These are phyloP conservation scores for Ophiostoma quercus DNA, from an alignment of 2,329 filamentous ascomycete species.

Conservation along the genomic window DNA sequence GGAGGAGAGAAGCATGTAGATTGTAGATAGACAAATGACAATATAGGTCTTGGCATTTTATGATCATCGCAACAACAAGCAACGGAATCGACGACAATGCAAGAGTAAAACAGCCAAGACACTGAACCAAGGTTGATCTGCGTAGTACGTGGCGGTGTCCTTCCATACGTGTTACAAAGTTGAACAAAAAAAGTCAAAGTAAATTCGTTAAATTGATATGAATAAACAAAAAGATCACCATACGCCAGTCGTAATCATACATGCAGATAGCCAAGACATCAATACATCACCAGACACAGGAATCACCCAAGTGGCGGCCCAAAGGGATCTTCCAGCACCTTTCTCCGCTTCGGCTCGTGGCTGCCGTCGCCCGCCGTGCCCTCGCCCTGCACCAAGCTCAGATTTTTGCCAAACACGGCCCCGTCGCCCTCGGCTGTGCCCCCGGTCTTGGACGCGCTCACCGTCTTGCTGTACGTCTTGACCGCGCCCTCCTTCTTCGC, in stretches of 20 bases:
- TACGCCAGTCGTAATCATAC: slow-evolving; percentile 9
- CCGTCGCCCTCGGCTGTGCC: slow-evolving; percentile 30
- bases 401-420: slow-evolving; percentile 24
- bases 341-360: slow-evolving; percentile 43
- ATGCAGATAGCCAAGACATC: neutral
- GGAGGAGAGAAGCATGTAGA: neutral
- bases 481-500: slow-evolving; percentile 53
- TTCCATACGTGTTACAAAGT: too few relatives aligned
- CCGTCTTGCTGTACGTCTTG: slow-evolving; percentile 31
- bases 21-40: neutral
- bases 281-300: neutral
- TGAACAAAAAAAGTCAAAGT: neutral
- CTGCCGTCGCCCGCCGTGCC: slow-evolving; percentile 29
- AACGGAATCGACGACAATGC: neutral
- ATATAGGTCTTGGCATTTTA: neutral
- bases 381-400: slow-evolving; percentile 16
- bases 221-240: neutral
- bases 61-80: neutral
- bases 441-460: slow-evolving; percentile 33
- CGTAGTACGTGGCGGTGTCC: neutral
- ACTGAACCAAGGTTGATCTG: neutral
- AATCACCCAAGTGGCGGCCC: slow-evolving; percentile 37
- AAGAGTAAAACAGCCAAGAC: neutral
- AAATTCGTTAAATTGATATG: neutral
- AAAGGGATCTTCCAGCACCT: slow-evolving; percentile 44